A percentile compares a stretch with the other conserved stretches of the same genome.
phyloP scores from a whole-genome alignment of 2,329 filamentous ascomycete genomes.

The Xenoacremonium recifei region DNA sequence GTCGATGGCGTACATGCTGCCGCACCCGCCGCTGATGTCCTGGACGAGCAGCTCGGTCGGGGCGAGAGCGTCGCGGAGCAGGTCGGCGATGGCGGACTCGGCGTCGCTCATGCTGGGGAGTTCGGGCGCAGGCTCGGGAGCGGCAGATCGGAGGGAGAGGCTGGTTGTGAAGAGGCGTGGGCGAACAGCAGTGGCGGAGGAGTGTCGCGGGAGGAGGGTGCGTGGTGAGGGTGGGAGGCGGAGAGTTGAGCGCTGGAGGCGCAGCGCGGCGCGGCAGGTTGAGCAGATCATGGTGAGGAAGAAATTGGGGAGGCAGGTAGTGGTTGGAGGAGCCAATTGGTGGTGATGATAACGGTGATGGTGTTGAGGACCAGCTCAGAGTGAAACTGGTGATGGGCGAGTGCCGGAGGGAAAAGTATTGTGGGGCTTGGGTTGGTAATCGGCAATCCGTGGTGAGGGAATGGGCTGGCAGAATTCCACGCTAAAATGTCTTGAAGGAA shows the following conservation, averaged over 20 bases:
- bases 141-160: slow-evolving; percentile 3
- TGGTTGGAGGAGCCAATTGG: slow-evolving; percentile 10
- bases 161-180: slow-evolving; percentile 10
- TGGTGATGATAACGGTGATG: not conserved
- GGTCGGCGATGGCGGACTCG: slow-evolving; percentile 59
- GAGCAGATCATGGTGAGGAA: slow-evolving; percentile 20
- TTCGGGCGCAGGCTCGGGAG: slow-evolving; percentile 12
- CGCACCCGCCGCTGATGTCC: slow-evolving; percentile 81
- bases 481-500: too few relatives aligned
- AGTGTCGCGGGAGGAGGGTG: slow-evolving; percentile 1
- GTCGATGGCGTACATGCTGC: slow-evolving; percentile 84
- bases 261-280: slow-evolving; percentile 23
- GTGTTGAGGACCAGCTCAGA: not conserved
- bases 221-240: slow-evolving; percentile 10
- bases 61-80: slow-evolving; percentile 42
- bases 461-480: too few relatives aligned
- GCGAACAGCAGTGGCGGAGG: slow-evolving; percentile 8
- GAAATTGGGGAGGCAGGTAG: not conserved
- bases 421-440: slow-evolving; percentile 26
- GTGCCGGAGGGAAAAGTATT: slow-evolving; percentile 4
- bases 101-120: slow-evolving; percentile 41
- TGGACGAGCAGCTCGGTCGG: slow-evolving; percentile 62
- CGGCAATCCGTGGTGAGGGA: too few relatives aligned
- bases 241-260: slow-evolving; percentile 14
- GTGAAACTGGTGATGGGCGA: slow-evolving; percentile 11